These are phyloP conservation scores for Fraxinus latifolia DNA, from an alignment of 305 asterid species.

Conservation along the genomic window DNA sequence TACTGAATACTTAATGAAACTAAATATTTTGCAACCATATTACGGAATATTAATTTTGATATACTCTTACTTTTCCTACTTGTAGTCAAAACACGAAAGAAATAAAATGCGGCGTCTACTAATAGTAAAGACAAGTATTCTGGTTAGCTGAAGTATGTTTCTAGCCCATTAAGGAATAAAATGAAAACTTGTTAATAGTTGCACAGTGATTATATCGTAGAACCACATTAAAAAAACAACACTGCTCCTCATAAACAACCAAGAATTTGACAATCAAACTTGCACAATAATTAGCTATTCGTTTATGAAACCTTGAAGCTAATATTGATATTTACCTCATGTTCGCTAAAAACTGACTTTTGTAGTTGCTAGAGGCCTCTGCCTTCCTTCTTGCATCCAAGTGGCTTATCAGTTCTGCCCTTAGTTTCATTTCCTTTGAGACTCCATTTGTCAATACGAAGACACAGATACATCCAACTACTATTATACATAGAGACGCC, in stretches of 20 bases:
- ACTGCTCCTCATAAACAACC: neutral
- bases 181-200: neutral
- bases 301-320: neutral
- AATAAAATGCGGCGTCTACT: neutral
- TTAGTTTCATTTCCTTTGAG: constrained; percentile 83
- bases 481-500: constrained; percentile 71
- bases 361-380: constrained; percentile 86
- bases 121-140: neutral
- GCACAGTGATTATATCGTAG: neutral
- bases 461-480: constrained; percentile 81
- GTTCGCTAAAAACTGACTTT: constrained; percentile 91
- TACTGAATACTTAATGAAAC: neutral
- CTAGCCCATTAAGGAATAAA: neutral
- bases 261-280: neutral
- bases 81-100: neutral
- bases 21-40: neutral
- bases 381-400: constrained; percentile 90
- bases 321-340: constrained; percentile 59
- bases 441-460: constrained; percentile 82
- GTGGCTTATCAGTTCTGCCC: constrained; percentile 78
- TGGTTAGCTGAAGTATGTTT: neutral
- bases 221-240: neutral
- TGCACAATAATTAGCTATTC: neutral
- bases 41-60: neutral
- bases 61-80: neutral